phyloP scores from a whole-genome alignment of 768 basidiomycete species.

The Leccinum obscurum region DNA sequence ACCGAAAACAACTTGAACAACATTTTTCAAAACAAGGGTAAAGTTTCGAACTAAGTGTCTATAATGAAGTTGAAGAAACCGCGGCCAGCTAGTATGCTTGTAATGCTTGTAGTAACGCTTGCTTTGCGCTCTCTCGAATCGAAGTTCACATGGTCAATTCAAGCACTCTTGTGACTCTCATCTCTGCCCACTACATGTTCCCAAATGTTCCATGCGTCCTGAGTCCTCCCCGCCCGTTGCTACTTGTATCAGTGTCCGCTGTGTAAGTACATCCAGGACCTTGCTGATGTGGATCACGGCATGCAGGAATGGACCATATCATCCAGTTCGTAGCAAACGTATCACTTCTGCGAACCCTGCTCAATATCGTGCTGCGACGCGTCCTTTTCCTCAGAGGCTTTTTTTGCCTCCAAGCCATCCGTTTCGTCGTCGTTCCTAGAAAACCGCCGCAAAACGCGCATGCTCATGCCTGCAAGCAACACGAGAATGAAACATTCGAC shows the following conservation, averaged over 20 bases:
- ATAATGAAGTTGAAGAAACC: no score
- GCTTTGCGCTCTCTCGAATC: no score
- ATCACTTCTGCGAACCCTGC: neutral
- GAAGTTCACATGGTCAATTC: no score
- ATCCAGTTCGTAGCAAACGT: neutral
- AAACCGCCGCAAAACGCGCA: conserved; percentile 6
- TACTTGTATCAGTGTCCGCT: neutral
- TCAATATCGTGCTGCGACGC: neutral
- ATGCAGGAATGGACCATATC: neutral
- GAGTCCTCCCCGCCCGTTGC: no score
- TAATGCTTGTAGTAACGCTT: no score
- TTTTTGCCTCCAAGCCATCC: neutral
- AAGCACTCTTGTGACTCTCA: no score
- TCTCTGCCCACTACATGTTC: no score
- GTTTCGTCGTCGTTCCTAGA: neutral
- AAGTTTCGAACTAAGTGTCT: no score
- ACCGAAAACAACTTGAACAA: neutral
- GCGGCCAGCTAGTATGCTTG: no score
- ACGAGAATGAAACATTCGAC: conserved; percentile 11
- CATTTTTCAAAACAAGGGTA: no score
- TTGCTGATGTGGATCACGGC: neutral
- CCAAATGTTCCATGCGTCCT: no score
- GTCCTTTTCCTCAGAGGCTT: neutral
- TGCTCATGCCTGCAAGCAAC: neutral
- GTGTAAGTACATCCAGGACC: neutral